These are phyloP conservation scores for Trichoderma harzianum DNA, from an alignment of 2,329 filamentous ascomycete species.

Conservation along the genomic window DNA sequence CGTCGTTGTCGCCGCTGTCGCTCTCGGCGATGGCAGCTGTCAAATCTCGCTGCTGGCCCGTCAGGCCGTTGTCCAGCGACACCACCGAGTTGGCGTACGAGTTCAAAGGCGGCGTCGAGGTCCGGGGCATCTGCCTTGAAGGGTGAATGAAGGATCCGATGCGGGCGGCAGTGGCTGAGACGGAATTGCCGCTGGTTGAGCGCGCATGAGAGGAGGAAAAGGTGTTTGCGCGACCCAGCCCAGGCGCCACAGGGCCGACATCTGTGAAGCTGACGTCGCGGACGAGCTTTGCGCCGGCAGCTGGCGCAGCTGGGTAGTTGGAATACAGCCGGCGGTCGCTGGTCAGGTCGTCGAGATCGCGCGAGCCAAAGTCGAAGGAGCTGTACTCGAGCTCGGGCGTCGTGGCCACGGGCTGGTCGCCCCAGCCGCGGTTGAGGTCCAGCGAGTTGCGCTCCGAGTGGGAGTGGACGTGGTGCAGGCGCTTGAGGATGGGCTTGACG, in stretches of 20 bases:
- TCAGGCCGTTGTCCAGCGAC: conserved; percentile 44
- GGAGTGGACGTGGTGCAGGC: conserved; percentile 36
- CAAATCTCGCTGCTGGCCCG: conserved; percentile 44
- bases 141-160: conserved; percentile 58
- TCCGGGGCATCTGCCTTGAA: conserved; percentile 61
- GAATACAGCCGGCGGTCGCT: conserved; percentile 19
- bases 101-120: conserved; percentile 56
- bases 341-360: conserved; percentile 26
- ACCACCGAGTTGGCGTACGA: conserved; percentile 56
- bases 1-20: conserved; percentile 45
- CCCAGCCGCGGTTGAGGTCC: conserved; percentile 58
- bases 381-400: conserved; percentile 27
- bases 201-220: conserved; percentile 43
- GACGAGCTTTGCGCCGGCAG: conserved; percentile 24
- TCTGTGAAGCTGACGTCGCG: conserved; percentile 46
- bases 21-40: conserved; percentile 33
- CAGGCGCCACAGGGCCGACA: conserved; percentile 18
- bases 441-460: conserved; percentile 61
- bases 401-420: conserved; percentile 43
- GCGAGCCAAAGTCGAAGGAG: conserved; percentile 29
- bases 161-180: conserved; percentile 53
- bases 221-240: conserved; percentile 34
- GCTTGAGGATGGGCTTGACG: conserved; percentile 63
- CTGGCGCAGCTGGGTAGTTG: conserved; percentile 22
- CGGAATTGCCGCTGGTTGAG: conserved; percentile 55